These are phyloP conservation scores for Candida michaelii DNA, from an alignment of 805 yeast genomes.

Conservation along the genomic window DNA sequence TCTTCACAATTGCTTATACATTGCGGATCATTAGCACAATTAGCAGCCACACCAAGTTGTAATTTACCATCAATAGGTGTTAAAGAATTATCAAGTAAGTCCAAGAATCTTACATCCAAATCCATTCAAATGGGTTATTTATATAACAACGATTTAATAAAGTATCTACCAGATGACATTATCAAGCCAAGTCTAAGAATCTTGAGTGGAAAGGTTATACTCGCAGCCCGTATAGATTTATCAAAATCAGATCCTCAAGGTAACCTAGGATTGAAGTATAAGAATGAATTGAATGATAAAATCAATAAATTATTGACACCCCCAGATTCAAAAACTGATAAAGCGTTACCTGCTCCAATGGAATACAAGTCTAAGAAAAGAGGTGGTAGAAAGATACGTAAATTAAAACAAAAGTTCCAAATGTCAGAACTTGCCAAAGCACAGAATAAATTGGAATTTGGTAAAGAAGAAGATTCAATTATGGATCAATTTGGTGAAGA, in stretches of 20 bases:
- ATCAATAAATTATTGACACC: slow-evolving; percentile 75
- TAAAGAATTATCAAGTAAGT: slow-evolving; percentile 33
- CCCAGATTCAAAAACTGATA: slow-evolving; percentile 61
- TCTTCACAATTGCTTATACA: slow-evolving; percentile 72
- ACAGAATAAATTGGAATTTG: slow-evolving; percentile 83
- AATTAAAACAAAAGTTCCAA: slow-evolving; percentile 76
- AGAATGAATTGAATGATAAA: slow-evolving; percentile 57
- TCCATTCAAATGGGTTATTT: slow-evolving; percentile 68
- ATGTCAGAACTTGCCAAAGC: slow-evolving; percentile 80
- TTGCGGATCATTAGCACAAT: slow-evolving; percentile 64
- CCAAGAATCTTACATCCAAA: slow-evolving; percentile 19
- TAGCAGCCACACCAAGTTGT: slow-evolving; percentile 76
- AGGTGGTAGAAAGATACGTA: slow-evolving; percentile 80
- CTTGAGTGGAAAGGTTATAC: slow-evolving; percentile 71
- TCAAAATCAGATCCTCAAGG: slow-evolving; percentile 46
- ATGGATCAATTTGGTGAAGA: slow-evolving; percentile 76
- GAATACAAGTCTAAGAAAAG: slow-evolving; percentile 78
- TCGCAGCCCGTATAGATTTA: slow-evolving; percentile 82
- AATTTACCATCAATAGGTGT: slow-evolving; percentile 79
- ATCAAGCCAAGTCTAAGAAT: slow-evolving; percentile 74
- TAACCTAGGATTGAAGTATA: slow-evolving; percentile 56
- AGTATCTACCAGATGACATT: slow-evolving; percentile 54
- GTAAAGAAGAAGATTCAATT: slow-evolving; percentile 63
- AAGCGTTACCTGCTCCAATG: slow-evolving; percentile 71
- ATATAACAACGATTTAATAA: slow-evolving; percentile 59